phyloP scores from a whole-genome alignment of 1,284 basidiomycete species.

The Pulchroboletus neoregius region DNA sequence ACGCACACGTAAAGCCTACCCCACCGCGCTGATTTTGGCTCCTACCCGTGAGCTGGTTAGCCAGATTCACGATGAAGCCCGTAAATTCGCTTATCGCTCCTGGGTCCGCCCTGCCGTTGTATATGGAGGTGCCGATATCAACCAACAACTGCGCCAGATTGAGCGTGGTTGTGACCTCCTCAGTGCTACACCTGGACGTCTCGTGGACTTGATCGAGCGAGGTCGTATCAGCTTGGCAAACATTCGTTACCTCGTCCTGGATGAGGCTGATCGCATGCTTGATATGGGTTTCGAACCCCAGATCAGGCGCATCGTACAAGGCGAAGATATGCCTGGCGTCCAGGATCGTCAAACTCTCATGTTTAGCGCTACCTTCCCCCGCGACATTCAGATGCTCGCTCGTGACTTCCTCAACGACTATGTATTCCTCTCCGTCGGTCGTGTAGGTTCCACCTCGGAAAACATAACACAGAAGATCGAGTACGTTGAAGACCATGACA shows the following conservation, averaged over 20 bases:
- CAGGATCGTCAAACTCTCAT: constrained; percentile 96
- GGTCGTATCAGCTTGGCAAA: constrained; percentile 95
- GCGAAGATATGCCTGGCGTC: constrained; percentile 96
- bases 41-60: constrained; percentile 98
- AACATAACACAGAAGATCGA: constrained; percentile 99
- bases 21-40: constrained; percentile 93
- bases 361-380: constrained; percentile 99
- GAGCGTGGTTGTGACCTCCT: constrained; percentile 98
- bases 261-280: constrained; percentile 99
- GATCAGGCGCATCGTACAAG: constrained; percentile 96
- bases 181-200: constrained; percentile 96
- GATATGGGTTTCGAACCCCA: constrained; percentile 99
- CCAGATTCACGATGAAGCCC: constrained; percentile 99
- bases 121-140: constrained; percentile 99
- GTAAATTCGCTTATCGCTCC: constrained; percentile 99
- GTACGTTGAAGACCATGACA: constrained; percentile 97
- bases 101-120: constrained; percentile 99
- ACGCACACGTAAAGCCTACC: constrained; percentile 86
- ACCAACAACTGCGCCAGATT: constrained; percentile 88
- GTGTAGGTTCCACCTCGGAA: constrained; percentile 97
- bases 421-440: constrained; percentile 97
- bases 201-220: constrained; percentile 98
- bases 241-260: constrained; percentile 96
- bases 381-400: constrained; percentile 97
- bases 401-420: constrained; percentile 96